Percentiles rank a stretch among this genome's conserved stretches.
Conservation (phyloP, 768 basidiomycete genomes). For the Hirschioporus abietinus region DNA sequence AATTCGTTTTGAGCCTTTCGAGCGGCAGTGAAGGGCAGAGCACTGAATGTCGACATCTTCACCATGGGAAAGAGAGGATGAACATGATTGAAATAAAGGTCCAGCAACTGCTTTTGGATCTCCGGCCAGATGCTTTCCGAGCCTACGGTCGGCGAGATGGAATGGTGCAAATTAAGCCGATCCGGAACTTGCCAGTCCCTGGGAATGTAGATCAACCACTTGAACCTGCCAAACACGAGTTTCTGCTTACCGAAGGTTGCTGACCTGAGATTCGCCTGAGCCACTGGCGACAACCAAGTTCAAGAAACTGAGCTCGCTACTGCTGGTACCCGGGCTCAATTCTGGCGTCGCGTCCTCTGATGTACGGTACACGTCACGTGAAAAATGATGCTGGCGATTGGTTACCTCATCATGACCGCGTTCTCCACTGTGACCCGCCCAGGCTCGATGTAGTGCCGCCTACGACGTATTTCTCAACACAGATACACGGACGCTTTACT, state of each 20-base stretch:
- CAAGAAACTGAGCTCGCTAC: neutral
- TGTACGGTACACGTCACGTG: neutral
- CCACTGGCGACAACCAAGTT: neutral
- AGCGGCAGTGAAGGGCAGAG: slow-evolving; percentile 20
- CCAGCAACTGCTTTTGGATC: slow-evolving; percentile 63
- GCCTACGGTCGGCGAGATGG: neutral
- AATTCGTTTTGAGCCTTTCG: slow-evolving; percentile 36
- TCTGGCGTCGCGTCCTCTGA: neutral
- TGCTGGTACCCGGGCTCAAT: neutral
- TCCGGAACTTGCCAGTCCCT: neutral
- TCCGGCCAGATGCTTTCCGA: slow-evolving; percentile 16
- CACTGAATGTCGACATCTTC: slow-evolving; percentile 64
- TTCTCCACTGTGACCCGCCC: too few species aligned
- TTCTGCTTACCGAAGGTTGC: slow-evolving; percentile 23
- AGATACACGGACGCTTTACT: neutral
- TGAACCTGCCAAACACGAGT: slow-evolving; percentile 71
- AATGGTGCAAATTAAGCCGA: neutral
- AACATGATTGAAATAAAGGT: slow-evolving; percentile 77
- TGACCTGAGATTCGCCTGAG: neutral
- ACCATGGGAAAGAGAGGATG: slow-evolving; percentile 76
- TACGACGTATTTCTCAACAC: too few species aligned
- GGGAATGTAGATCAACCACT: neutral
- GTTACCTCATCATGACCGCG: neutral
- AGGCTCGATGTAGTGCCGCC: neutral
- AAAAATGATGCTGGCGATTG: neutral